Percentiles rank a stretch among this genome's conserved stretches.
phyloP scores from a whole-genome alignment of 176 grass and related monocot genomes.

The Aechmea fasciata region DNA sequence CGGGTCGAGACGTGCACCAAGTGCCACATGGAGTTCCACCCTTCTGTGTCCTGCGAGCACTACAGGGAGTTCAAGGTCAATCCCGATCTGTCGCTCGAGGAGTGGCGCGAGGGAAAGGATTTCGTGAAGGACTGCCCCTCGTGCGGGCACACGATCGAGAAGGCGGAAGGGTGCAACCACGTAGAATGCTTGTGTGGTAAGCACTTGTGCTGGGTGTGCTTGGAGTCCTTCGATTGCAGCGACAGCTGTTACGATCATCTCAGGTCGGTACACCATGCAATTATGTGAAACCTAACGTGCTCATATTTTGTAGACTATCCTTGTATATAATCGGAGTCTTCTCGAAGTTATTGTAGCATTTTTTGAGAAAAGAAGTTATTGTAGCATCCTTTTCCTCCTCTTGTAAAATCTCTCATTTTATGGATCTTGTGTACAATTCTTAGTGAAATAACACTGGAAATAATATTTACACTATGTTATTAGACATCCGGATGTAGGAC shows the following conservation, averaged over 20 bases:
- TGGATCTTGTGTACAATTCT: too few species aligned
- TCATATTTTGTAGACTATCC: background rate
- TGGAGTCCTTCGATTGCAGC: conserved; percentile 6
- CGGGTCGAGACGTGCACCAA: background rate
- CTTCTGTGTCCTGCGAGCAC: background rate
- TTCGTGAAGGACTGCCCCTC: background rate
- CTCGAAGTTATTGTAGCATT: too few species aligned
- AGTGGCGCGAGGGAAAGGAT: background rate
- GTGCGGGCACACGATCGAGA: background rate
- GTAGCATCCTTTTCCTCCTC: too few species aligned
- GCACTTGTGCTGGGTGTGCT: conserved; percentile 1
- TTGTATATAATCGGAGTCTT: too few species aligned
- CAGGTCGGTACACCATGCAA: background rate
- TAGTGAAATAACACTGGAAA: too few species aligned
- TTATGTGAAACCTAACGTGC: background rate
- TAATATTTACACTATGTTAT: too few species aligned
- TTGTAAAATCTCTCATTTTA: too few species aligned
- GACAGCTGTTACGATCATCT: background rate
- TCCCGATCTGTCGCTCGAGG: background rate
- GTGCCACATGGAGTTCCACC: conserved; percentile 5
- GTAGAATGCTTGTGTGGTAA: background rate
- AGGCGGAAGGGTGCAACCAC: conserved; percentile 6
- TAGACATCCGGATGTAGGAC: too few species aligned
- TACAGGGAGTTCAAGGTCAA: conserved; percentile 5
- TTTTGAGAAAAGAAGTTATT: too few species aligned